These are phyloP conservation scores for Solanum bukasovii DNA, from an alignment of 257 asterid genomes.

Conservation along the genomic window DNA sequence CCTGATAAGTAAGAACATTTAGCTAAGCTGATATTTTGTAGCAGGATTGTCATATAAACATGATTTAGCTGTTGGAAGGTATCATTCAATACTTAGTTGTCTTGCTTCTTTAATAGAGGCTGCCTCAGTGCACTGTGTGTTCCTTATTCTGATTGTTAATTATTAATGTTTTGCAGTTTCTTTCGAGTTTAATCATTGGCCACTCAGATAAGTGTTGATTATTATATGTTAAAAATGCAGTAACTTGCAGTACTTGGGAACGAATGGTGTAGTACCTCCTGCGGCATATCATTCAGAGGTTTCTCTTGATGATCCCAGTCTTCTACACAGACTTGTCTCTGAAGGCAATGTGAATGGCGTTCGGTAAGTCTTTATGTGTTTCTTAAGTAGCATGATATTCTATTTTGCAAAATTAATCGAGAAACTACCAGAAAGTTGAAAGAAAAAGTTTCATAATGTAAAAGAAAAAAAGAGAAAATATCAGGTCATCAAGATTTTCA, in stretches of 20 bases:
- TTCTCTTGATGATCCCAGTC: slow-evolving; percentile 42
- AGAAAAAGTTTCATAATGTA: neutral
- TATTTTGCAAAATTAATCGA: neutral
- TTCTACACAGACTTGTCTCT: slow-evolving; percentile 67
- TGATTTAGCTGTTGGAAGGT: neutral
- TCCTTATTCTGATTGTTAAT: neutral
- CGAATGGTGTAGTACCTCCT: slow-evolving; percentile 48
- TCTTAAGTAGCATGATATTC: neutral
- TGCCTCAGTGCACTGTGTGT: slow-evolving; percentile 4
- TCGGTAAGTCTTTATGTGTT: slow-evolving; percentile 41
- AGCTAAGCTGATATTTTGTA: slow-evolving; percentile 7
- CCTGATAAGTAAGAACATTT: slow-evolving; percentile 70
- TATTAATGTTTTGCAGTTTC: neutral
- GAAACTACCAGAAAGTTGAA: neutral
- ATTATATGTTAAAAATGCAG: slow-evolving; percentile 30
- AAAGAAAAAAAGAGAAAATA: neutral
- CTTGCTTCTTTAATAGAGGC: neutral
- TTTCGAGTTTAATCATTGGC: neutral
- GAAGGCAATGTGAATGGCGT: slow-evolving; percentile 75
- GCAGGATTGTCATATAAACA: neutral
- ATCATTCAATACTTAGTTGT: slow-evolving; percentile 6
- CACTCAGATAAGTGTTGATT: neutral
- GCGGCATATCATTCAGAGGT: slow-evolving; percentile 34
- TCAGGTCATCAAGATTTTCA: neutral
- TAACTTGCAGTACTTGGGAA: slow-evolving; percentile 41